A percentile compares a stretch with the other conserved stretches of the same genome.
phyloP scores from a whole-genome alignment of 331 rosid genomes.

The Saraca asoca region DNA sequence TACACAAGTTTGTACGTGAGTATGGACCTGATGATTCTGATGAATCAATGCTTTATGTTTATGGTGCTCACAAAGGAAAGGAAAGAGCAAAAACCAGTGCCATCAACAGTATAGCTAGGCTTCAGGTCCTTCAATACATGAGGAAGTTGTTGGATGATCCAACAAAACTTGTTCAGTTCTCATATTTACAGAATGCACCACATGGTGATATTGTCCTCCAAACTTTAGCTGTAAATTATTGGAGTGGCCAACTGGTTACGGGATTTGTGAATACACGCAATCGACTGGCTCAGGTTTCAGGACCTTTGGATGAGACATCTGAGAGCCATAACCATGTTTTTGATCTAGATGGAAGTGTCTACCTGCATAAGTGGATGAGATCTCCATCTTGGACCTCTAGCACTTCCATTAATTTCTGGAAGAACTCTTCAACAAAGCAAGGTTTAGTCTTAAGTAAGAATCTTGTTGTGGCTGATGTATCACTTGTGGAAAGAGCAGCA shows the following conservation, averaged over 20 bases:
- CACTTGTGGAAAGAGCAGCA: conserved; percentile 80
- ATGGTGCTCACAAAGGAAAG: conserved; percentile 79
- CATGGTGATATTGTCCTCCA: conserved; percentile 75
- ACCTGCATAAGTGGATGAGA: conserved; percentile 84
- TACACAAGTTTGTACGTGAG: conserved; percentile 71
- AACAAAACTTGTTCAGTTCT: conserved; percentile 74
- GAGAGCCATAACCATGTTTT: conserved; percentile 62
- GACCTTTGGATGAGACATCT: conserved; percentile 49
- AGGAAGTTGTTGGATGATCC: conserved; percentile 89
- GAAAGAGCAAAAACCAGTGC: conserved; percentile 67
- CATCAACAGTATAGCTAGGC: conserved; percentile 77
- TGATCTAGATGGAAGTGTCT: conserved; percentile 92
- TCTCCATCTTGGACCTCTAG: conserved; percentile 82
- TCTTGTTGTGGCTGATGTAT: conserved; percentile 71
- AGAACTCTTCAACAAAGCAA: conserved; percentile 57
- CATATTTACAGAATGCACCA: conserved; percentile 72
- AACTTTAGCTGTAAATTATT: conserved; percentile 80
- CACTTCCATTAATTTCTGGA: conserved; percentile 77
- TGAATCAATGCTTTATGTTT: conserved; percentile 60
- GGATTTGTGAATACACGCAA: conserved; percentile 47
- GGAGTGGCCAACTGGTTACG: conserved; percentile 81
- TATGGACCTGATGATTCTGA: conserved; percentile 80
- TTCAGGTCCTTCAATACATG: conserved; percentile 83
- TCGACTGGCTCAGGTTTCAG: conserved; percentile 42
- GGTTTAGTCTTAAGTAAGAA: conserved; percentile 84